These are phyloP conservation scores for Linum usitatissimum DNA, from an alignment of 345 rosid species.

Conservation along the genomic window DNA sequence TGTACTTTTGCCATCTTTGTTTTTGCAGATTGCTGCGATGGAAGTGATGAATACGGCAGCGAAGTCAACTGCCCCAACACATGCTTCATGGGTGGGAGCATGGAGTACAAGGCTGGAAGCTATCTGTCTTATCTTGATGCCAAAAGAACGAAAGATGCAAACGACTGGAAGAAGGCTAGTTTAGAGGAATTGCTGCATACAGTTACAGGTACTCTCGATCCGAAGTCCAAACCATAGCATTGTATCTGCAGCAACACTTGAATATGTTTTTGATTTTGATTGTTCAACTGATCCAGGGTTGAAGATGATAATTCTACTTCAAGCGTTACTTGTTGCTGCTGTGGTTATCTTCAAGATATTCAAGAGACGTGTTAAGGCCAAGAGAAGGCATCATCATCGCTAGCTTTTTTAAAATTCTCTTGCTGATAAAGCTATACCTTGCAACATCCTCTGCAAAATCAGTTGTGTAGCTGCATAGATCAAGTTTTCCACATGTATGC, in stretches of 20 bases:
- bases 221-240: neutral
- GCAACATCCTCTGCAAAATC: neutral
- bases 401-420: neutral
- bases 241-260: too few relatives aligned
- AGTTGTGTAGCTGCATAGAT: too few relatives aligned
- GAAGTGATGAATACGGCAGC: slow-evolving; percentile 59
- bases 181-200: slow-evolving; percentile 31
- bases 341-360: slow-evolving; percentile 20
- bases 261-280: too few relatives aligned
- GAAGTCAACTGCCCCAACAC: slow-evolving; percentile 37
- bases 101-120: slow-evolving; percentile 41
- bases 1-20: neutral
- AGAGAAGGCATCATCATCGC: slow-evolving; percentile 23
- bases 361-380: slow-evolving; percentile 21
- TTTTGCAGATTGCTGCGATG: slow-evolving; percentile 58
- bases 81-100: slow-evolving; percentile 60
- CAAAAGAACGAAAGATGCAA: neutral
- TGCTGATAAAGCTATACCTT: neutral
- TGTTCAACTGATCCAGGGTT: slow-evolving; percentile 32
- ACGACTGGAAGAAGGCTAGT: slow-evolving; percentile 19
- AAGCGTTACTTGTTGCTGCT: slow-evolving; percentile 25
- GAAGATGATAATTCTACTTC: slow-evolving; percentile 38
- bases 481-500: neutral
- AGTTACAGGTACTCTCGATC: slow-evolving; percentile 25
- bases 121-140: slow-evolving; percentile 17